A percentile compares a stretch with the other conserved stretches of the same genome.
These are phyloP conservation scores for Fusarium oxysporum DNA, from an alignment of 2,329 filamentous ascomycete genomes.

Conservation along the genomic window DNA sequence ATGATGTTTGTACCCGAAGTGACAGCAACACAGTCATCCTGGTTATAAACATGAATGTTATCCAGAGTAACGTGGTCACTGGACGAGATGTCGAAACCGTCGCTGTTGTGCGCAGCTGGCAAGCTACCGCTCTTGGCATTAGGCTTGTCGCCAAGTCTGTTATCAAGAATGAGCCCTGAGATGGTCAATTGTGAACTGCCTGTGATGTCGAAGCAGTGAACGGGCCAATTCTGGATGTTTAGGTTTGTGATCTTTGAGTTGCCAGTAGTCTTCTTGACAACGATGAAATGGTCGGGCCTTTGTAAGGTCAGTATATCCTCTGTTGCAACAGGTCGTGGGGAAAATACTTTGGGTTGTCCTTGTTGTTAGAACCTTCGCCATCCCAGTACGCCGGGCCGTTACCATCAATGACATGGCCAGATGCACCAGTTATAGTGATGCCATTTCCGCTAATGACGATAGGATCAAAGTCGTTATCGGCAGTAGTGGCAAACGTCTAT, in stretches of 20 bases:
- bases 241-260: slow-evolving; percentile 50
- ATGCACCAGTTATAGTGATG: slow-evolving; percentile 22
- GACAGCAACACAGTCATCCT: slow-evolving; percentile 69
- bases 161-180: slow-evolving; percentile 53
- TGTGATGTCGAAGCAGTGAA: slow-evolving; percentile 55
- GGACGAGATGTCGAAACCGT: slow-evolving; percentile 67
- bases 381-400: slow-evolving; percentile 26
- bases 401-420: slow-evolving; percentile 17
- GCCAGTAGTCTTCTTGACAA: not conserved
- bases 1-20: slow-evolving; percentile 57
- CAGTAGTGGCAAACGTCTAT: slow-evolving; percentile 1
- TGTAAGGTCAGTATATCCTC: rapidly evolving
- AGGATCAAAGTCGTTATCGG: not conserved
- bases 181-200: slow-evolving; percentile 49
- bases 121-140: slow-evolving; percentile 37
- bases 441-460: slow-evolving; percentile 15
- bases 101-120: slow-evolving; percentile 60
- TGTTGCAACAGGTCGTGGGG: rapidly evolving
- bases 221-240: slow-evolving; percentile 55
- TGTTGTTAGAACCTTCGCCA: slow-evolving; percentile 5
- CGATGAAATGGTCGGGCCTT: not conserved
- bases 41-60: slow-evolving; percentile 65
- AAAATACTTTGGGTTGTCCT: slow-evolving; percentile 27
- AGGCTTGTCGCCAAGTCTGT: slow-evolving; percentile 48
- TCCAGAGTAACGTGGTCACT: slow-evolving; percentile 62